phyloP scores from a whole-genome alignment of 208 protist species.

The Crithidia brevicula region DNA sequence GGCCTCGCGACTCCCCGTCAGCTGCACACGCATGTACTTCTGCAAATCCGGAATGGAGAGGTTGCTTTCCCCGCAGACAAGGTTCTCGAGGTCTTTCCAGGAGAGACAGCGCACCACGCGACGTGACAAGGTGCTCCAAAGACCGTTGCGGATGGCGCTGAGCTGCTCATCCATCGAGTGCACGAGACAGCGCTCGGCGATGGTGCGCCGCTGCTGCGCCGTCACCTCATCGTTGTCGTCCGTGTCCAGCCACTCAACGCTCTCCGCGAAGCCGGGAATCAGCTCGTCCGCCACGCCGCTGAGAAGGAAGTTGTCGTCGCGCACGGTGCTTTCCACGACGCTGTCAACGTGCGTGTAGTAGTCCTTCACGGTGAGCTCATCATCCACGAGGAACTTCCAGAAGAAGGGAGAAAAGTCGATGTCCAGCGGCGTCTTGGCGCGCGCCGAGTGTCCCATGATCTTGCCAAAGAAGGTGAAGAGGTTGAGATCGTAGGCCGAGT shows the following conservation, averaged over 20 bases:
- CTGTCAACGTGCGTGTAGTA: conserved; percentile 91
- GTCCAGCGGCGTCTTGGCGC: conserved; percentile 70
- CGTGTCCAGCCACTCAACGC: conserved; percentile 41
- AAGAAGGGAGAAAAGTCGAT: conserved; percentile 92
- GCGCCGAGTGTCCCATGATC: conserved; percentile 84
- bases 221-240: conserved; percentile 35
- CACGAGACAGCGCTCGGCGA: conserved; percentile 85
- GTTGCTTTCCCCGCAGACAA: conserved; percentile 83
- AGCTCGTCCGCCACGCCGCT: conserved; percentile 84
- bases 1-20: conserved; percentile 53
- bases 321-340: conserved; percentile 80
- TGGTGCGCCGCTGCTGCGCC: conserved; percentile 46
- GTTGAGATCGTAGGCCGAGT: conserved; percentile 72
- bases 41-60: conserved; percentile 65
- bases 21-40: conserved; percentile 67
- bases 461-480: conserved; percentile 92
- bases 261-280: conserved; percentile 74
- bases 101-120: conserved; percentile 88
- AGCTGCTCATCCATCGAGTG: conserved; percentile 91
- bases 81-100: conserved; percentile 82
- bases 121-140: conserved; percentile 79
- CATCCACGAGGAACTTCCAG: conserved; percentile 92
- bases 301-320: conserved; percentile 79
- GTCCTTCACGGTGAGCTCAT: conserved; percentile 78
- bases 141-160: conserved; percentile 72